Percentiles rank a stretch among this genome's conserved stretches.
These are phyloP conservation scores for Psidium friedrichsthalianum DNA, from an alignment of 345 rosid species.

Conservation along the genomic window DNA sequence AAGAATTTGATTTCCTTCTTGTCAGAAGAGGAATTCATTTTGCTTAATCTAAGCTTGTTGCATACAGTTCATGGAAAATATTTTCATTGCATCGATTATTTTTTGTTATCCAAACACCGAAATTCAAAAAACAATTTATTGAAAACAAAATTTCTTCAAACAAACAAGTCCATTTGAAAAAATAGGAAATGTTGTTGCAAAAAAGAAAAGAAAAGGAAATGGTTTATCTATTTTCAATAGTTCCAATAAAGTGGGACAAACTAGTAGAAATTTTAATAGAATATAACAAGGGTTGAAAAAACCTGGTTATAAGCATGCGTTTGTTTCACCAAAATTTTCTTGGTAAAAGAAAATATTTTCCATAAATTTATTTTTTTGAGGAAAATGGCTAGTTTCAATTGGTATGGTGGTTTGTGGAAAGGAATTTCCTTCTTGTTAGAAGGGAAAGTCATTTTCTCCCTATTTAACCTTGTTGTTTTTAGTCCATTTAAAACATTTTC, in stretches of 20 bases:
- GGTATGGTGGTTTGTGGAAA: too few species aligned
- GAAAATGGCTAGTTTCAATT: too few species aligned
- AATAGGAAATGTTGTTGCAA: neutral
- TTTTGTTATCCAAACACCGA: neutral
- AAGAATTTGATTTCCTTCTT: neutral
- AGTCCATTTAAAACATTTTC: too few species aligned
- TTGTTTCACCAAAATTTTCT: too few species aligned
- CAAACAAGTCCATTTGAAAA: neutral
- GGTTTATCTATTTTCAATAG: neutral
- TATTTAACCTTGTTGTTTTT: too few species aligned
- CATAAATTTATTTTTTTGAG: too few species aligned
- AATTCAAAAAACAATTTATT: neutral
- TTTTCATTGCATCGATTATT: neutral
- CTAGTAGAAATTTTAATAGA: neutral
- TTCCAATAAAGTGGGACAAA: neutral
- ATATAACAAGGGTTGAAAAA: neutral
- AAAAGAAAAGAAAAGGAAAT: neutral
- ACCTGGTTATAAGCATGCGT: neutral
- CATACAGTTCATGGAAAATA: neutral
- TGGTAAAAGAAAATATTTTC: too few species aligned
- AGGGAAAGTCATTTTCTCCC: too few species aligned
- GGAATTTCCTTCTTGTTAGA: too few species aligned
- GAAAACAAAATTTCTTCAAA: neutral
- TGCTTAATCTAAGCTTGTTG: neutral
- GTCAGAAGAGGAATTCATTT: neutral